These are phyloP conservation scores for Penicillium desertorum DNA, from an alignment of 495 filamentous ascomycete species.

Conservation along the genomic window DNA sequence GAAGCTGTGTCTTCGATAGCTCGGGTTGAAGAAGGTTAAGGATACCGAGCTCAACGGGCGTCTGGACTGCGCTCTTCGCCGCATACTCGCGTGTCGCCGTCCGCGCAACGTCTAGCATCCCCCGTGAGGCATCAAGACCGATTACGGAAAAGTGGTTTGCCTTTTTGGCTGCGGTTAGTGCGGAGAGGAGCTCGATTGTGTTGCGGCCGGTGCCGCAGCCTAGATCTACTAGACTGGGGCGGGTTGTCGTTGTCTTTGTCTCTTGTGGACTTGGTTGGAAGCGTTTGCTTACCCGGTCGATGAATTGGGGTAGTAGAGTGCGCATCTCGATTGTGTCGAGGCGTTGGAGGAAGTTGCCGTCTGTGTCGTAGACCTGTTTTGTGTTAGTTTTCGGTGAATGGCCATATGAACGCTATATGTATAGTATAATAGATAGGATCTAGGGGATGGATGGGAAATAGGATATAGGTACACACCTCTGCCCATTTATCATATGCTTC, in stretches of 20 bases:
- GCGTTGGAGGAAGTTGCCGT: slow-evolving; percentile 72
- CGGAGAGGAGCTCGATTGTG: slow-evolving; percentile 54
- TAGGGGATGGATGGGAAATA: background rate
- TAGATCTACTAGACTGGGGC: slow-evolving; percentile 47
- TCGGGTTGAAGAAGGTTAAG: slow-evolving; percentile 39
- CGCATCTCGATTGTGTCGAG: slow-evolving; percentile 62
- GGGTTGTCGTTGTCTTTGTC: slow-evolving; percentile 30
- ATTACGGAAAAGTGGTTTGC: slow-evolving; percentile 32
- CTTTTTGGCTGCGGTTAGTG: slow-evolving; percentile 3
- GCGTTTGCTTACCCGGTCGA: slow-evolving; percentile 32
- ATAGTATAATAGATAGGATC: background rate
- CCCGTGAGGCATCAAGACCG: slow-evolving; percentile 51
- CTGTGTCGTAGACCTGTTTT: slow-evolving; percentile 61
- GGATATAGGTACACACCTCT: slow-evolving; percentile 24
- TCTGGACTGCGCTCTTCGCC: background rate
- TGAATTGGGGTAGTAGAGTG: slow-evolving; percentile 53
- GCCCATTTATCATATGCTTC: slow-evolving; percentile 48
- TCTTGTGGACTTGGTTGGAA: slow-evolving; percentile 14
- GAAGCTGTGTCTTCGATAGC: slow-evolving; percentile 7
- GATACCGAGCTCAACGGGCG: slow-evolving; percentile 17
- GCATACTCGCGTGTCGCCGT: slow-evolving; percentile 14
- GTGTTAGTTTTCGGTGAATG: background rate
- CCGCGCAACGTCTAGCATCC: slow-evolving; percentile 59
- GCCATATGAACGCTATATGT: background rate
- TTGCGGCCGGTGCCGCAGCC: slow-evolving; percentile 74